These are phyloP conservation scores for Saccharomyces jurei DNA, from an alignment of 805 yeast species.

Conservation along the genomic window DNA sequence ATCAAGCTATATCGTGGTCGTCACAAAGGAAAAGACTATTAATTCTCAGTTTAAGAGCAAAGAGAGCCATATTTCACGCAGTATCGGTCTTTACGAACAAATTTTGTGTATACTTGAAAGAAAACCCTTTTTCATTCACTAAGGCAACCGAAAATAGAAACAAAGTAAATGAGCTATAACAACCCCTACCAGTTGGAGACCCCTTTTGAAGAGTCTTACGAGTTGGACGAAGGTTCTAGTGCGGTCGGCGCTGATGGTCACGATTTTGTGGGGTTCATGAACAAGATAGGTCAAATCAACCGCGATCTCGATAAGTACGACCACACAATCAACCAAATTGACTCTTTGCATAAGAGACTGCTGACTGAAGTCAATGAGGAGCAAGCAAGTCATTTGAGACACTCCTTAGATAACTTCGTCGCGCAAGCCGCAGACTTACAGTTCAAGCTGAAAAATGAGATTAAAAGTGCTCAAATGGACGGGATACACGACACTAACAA, in stretches of 20 bases:
- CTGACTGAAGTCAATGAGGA: constrained; percentile 67
- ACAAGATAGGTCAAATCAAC: constrained; percentile 60
- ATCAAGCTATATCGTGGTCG: not conserved
- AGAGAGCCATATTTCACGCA: not conserved
- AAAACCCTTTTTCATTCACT: not conserved
- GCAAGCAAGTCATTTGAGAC: constrained; percentile 58
- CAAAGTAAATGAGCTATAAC: constrained; percentile 24
- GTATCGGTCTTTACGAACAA: not conserved
- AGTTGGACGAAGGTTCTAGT: not conserved
- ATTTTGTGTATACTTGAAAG: not conserved
- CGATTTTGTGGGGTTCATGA: constrained; percentile 60
- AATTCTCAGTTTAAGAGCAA: not conserved
- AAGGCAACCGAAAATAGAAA: not conserved
- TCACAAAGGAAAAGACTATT: not conserved
- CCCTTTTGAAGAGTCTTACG: not conserved
- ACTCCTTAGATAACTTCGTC: constrained; percentile 68
- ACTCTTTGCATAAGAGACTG: constrained; percentile 60
- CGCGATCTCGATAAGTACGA: constrained; percentile 62
- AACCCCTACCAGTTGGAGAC: constrained; percentile 24
- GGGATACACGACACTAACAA: constrained; percentile 71
- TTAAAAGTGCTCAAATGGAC: constrained; percentile 66
- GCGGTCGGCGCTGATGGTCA: constrained; percentile 27
- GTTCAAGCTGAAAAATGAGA: constrained; percentile 60
- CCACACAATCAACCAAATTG: constrained; percentile 59
- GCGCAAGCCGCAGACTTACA: constrained; percentile 76